Evolutionary conservation across 768 basidiomycete species (phyloP), one percentile per base, ranked within the genome.

Genomic region (Leccinum disarticulatum): DNA sequence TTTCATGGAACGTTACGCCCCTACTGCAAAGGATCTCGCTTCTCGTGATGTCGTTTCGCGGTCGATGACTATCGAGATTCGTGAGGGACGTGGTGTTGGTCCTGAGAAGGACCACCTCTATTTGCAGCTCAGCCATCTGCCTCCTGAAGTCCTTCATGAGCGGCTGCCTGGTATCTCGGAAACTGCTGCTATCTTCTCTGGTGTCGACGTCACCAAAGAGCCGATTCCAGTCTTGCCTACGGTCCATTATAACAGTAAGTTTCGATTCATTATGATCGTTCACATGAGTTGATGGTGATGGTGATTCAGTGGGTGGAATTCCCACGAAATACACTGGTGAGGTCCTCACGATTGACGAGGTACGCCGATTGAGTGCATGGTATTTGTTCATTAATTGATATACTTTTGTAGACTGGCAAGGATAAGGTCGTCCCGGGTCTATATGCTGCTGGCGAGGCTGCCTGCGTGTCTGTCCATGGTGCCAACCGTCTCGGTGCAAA

Each of bases 1-100:
- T 60, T 99, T 99, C 82, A 99, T 99, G 97, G 96, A 98, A 77
- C 93, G 96, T 75, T 98, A 98, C 75, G 97, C 97, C 0, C 97
- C 97, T 10, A 98, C 96, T 48, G 97, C 97, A 62, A 98, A 98
- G 82, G 97, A 99, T 82, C 86, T 99, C 66, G 97, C 97, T 46
- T 99, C 97, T 50, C 95, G 97, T 72, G 97, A 99, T 72, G 97
- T 99, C 71, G 97, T 99, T 35, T 98, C 97, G 52, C 94, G 97
- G 68, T 95, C 93, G 55, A 99, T 98, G 96, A 99, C 97, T 50
- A 82, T 98, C 66, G 97, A 99, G 76, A 92, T 99, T 69, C 91
- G 97, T 60, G 97, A 99, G 74, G 97, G 97, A 63, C 95, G 97
- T 71, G 97, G 97, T 79, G 95, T 98, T 66, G 97, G 97, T 57